Conservation (phyloP, 371 early-diverging fungal genomes). For the Mucor racemosus region DNA sequence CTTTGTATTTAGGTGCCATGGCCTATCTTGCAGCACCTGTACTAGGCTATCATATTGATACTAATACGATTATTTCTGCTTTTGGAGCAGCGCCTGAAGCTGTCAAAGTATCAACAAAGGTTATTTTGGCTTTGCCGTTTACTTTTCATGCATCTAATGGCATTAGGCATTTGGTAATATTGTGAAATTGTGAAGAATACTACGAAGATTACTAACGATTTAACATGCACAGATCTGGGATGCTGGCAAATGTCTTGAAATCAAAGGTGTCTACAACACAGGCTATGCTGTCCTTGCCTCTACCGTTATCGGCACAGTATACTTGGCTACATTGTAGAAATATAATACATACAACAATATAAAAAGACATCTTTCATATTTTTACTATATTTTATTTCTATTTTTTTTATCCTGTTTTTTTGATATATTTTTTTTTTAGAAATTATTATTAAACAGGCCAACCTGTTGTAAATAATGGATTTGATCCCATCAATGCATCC, state of each 20-base stretch:
- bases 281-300: slow-evolving; percentile 76
- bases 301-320: slow-evolving; percentile 50
- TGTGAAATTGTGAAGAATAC: not conserved
- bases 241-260: slow-evolving; percentile 57
- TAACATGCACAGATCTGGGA: slow-evolving; percentile 71
- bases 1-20: slow-evolving; percentile 61
- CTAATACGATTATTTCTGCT: slow-evolving; percentile 52
- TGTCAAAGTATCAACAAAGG: slow-evolving; percentile 18
- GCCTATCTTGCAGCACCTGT: slow-evolving; percentile 50
- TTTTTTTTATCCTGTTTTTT: slow-evolving; percentile 2
- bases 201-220: too few species aligned
- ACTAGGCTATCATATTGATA: slow-evolving; percentile 54
- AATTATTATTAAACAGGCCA: slow-evolving; percentile 13
- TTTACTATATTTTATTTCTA: not conserved
- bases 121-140: slow-evolving; percentile 64
- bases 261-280: slow-evolving; percentile 73
- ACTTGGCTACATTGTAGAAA: slow-evolving; percentile 6
- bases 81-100: slow-evolving; percentile 21
- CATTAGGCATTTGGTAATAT: slow-evolving; percentile 73
- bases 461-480: slow-evolving; percentile 20
- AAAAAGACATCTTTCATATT: not conserved
- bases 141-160: slow-evolving; percentile 82
- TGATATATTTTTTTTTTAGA: not conserved
- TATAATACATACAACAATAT: not conserved
- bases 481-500: slow-evolving; percentile 11